Evolutionary conservation across 805 yeast species (phyloP).

Genomic region (Komagataella populi): DNA sequence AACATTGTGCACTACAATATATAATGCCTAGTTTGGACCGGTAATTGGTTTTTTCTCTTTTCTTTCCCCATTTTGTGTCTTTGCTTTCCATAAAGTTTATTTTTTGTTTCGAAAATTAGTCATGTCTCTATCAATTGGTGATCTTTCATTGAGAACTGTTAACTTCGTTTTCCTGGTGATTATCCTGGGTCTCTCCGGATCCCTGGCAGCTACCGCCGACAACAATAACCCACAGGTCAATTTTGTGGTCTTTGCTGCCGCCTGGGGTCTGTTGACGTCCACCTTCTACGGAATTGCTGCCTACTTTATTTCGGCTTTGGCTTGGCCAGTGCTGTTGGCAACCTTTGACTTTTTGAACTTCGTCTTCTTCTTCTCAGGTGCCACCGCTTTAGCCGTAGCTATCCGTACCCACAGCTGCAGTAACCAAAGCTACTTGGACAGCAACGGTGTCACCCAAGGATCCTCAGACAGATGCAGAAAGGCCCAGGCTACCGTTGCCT

Average conservation of each 20-base stretch:
- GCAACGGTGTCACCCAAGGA: constrained; percentile 66
- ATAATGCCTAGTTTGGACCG: neutral
- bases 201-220: constrained; percentile 57
- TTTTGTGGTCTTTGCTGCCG: constrained; percentile 77
- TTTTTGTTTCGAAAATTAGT: neutral
- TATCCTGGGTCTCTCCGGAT: constrained; percentile 78
- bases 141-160: constrained; percentile 56
- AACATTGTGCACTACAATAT: neutral
- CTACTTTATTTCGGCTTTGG: constrained; percentile 61
- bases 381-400: constrained; percentile 87
- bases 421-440: constrained; percentile 47
- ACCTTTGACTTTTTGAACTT: constrained; percentile 74
- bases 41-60: neutral
- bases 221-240: constrained; percentile 64
- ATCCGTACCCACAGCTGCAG: constrained; percentile 78
- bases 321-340: constrained; percentile 76
- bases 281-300: constrained; percentile 71
- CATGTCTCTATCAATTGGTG: constrained; percentile 47
- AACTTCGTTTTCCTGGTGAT: constrained; percentile 70
- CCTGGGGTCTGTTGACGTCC: constrained; percentile 74
- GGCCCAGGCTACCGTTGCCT: constrained; percentile 76
- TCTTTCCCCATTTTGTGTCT: neutral
- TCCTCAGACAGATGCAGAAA: constrained; percentile 81
- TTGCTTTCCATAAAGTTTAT: neutral
- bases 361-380: constrained; percentile 90